Evolutionary conservation across 2,329 filamentous ascomycete genomes (phyloP).

Genomic region (Cladosporium oxysporum): DNA sequence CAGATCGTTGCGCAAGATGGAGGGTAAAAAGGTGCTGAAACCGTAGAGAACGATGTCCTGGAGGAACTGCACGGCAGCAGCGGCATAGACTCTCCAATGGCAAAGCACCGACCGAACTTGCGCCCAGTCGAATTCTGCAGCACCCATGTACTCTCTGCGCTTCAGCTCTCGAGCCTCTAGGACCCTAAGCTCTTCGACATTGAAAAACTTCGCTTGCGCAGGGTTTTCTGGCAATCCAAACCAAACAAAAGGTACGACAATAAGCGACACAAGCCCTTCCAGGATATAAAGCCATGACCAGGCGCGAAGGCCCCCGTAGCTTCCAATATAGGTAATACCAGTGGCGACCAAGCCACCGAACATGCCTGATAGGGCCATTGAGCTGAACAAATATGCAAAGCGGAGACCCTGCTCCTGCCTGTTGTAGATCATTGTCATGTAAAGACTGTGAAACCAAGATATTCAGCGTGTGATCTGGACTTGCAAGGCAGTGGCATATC

Average conservation of each 20-base stretch:
- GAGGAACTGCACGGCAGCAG: constrained; percentile 48
- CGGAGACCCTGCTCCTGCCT: constrained; percentile 46
- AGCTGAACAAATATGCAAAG: constrained; percentile 45
- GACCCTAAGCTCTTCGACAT: constrained; percentile 49
- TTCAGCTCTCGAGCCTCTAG: constrained; percentile 52
- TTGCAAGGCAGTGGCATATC: not conserved
- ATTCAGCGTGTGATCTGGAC: not conserved
- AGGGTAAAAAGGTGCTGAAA: constrained; percentile 59
- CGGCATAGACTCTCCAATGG: constrained; percentile 11
- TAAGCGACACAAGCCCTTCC: constrained; percentile 34
- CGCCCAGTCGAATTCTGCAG: constrained; percentile 52
- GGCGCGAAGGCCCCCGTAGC: constrained; percentile 41
- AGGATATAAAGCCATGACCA: constrained; percentile 40
- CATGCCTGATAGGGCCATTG: constrained; percentile 45
- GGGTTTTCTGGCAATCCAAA: constrained; percentile 45
- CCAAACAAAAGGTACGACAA: constrained; percentile 28
- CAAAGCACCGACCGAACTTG: constrained; percentile 43
- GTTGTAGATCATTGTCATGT: constrained; percentile 44
- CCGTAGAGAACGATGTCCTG: constrained; percentile 56
- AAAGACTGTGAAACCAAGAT: constrained; percentile 31
- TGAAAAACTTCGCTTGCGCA: constrained; percentile 48
- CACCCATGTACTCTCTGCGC: constrained; percentile 52
- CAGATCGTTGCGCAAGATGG: constrained; percentile 52
- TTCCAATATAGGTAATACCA: constrained; percentile 55
- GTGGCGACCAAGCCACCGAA: constrained; percentile 58